phyloP scores from a whole-genome alignment of 495 filamentous ascomycete species.

The Lasiosphaeria hispida region DNA sequence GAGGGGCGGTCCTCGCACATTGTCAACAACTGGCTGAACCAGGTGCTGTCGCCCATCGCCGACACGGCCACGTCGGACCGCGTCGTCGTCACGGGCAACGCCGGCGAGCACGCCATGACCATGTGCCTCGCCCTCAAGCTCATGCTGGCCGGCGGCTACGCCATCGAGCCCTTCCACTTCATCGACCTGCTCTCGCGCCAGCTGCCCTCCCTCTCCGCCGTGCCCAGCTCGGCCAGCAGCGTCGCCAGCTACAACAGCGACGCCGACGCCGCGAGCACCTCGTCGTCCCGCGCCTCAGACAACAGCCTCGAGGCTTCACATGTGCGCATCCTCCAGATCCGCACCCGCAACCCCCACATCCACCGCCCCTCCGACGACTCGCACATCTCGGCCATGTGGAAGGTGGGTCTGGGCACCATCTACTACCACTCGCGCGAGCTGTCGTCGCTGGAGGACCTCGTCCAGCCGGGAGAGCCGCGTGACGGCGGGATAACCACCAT shows the following conservation, averaged over 20 bases:
- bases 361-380: slow-evolving; percentile 22
- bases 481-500: neutral
- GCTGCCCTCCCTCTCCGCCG: neutral
- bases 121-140: slow-evolving; percentile 28
- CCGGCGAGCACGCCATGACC: slow-evolving; percentile 36
- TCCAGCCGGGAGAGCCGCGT: neutral
- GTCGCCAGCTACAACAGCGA: neutral
- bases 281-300: neutral
- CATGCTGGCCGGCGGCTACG: slow-evolving; percentile 29
- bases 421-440: slow-evolving; percentile 20
- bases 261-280: neutral
- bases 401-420: slow-evolving; percentile 23
- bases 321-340: slow-evolving; percentile 25
- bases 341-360: slow-evolving; percentile 27
- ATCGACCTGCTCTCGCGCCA: slow-evolving; percentile 24
- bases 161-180: slow-evolving; percentile 34
- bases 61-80: neutral
- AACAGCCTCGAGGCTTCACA: slow-evolving; percentile 2
- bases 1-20: slow-evolving; percentile 30
- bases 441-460: neutral
- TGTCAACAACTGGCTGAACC: slow-evolving; percentile 31
- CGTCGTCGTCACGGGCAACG: slow-evolving; percentile 29
- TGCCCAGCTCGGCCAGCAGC: neutral
- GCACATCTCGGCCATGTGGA: slow-evolving; percentile 28
- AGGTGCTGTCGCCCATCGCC: slow-evolving; percentile 9